Conservation (phyloP, 176 grass and related monocot species). For the Tillandsia fasciculata region DNA sequence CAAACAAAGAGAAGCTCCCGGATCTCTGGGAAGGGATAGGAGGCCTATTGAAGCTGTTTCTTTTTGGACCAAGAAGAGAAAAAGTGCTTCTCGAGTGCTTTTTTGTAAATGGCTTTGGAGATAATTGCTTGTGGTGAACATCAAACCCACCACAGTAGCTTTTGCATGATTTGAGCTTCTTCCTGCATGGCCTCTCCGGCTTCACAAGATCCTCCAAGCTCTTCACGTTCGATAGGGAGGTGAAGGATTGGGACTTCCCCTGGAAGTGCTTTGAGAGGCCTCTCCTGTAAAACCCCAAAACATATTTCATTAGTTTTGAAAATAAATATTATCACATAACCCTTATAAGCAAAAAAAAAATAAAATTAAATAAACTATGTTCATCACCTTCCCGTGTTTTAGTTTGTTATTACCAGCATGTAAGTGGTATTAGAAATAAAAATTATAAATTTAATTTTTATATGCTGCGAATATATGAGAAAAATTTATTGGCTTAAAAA, state of each 20-base stretch:
- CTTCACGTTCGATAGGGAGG: slow-evolving; percentile 30
- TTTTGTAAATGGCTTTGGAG: slow-evolving; percentile 25
- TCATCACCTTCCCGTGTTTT: neutral
- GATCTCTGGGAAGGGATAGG: slow-evolving; percentile 15
- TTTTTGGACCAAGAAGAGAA: slow-evolving; percentile 6
- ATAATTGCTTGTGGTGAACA: slow-evolving; percentile 1
- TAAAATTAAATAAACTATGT: neutral
- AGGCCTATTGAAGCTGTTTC: slow-evolving; percentile 20
- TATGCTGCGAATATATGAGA: too few species aligned
- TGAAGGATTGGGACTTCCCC: slow-evolving; percentile 57
- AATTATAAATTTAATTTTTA: too few species aligned
- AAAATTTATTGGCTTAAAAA: too few species aligned
- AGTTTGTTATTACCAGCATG: too few species aligned
- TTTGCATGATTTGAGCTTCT: slow-evolving; percentile 10
- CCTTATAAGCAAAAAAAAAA: neutral
- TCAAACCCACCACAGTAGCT: slow-evolving; percentile 1
- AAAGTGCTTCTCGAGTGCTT: slow-evolving; percentile 20
- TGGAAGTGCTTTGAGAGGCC: slow-evolving; percentile 51
- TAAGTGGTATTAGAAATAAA: too few species aligned
- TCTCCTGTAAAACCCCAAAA: slow-evolving; percentile 24
- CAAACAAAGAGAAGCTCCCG: slow-evolving; percentile 22
- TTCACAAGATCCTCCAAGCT: slow-evolving; percentile 39
- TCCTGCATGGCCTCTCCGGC: slow-evolving; percentile 22
- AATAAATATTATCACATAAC: too few species aligned
- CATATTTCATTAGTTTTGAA: too few species aligned